These are phyloP conservation scores for Suhomyces terraborum DNA, from an alignment of 1,139 yeast species.

Conservation along the genomic window DNA sequence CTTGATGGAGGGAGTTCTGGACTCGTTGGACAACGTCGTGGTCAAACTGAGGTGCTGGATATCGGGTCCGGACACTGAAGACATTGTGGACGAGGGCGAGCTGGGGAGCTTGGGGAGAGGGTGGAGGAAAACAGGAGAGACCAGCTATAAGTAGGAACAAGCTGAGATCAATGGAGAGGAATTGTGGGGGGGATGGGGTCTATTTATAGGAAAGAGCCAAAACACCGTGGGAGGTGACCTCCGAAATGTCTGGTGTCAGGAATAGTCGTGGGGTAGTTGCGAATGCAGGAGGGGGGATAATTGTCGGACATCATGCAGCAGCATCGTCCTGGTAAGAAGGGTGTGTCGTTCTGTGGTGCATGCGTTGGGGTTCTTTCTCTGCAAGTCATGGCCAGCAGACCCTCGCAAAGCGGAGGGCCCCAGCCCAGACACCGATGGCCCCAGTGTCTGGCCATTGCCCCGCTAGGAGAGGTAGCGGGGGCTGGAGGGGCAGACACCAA, in stretches of 20 bases:
- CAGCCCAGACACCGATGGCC: no score
- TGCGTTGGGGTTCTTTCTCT: no score
- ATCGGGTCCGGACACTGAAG: conserved; percentile 21
- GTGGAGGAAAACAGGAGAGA: not conserved
- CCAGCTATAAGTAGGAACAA: not conserved
- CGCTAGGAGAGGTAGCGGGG: not conserved
- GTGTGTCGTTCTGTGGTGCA: no score
- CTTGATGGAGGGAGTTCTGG: conserved; percentile 37
- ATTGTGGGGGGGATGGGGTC: conserved; percentile 2
- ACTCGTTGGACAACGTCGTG: conserved; percentile 29
- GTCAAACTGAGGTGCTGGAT: conserved; percentile 29
- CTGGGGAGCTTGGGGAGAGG: not conserved
- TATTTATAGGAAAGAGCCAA: conserved; percentile 1
- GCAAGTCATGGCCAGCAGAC: no score
- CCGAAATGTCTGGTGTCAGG: not conserved
- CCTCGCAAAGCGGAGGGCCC: no score
- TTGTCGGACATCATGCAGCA: conserved; percentile 1
- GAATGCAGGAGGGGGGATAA: conserved; percentile 1
- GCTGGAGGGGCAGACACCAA: no score
- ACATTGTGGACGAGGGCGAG: conserved; percentile 5
- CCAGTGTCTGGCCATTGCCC: conserved; percentile 1
- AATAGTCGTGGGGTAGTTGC: conserved; percentile 1
- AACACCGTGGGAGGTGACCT: not conserved
- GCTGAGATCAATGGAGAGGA: not conserved
- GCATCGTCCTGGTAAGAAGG: not conserved